Conservation (phyloP, 2,329 filamentous ascomycete genomes). For the Beauveria caledonica region DNA sequence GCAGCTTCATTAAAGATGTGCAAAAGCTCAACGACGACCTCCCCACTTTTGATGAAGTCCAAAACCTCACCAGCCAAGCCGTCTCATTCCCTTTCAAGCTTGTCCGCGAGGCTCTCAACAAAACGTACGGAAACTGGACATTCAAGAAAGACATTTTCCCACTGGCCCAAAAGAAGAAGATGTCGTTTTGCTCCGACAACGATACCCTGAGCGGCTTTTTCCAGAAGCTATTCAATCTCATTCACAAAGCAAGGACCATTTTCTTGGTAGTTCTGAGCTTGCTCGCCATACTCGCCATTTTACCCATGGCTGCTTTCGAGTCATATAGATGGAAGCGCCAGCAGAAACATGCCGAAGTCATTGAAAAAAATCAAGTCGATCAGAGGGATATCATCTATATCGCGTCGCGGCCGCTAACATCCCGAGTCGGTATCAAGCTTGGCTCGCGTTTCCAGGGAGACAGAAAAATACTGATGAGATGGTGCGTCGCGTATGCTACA, state of each 20-base stretch:
- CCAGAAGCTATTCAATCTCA: slow-evolving; percentile 56
- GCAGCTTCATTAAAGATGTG: slow-evolving; percentile 60
- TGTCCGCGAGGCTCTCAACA: slow-evolving; percentile 64
- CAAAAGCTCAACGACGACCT: slow-evolving; percentile 68
- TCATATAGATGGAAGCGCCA: slow-evolving; percentile 68
- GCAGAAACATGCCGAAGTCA: slow-evolving; percentile 58
- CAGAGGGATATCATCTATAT: slow-evolving; percentile 86
- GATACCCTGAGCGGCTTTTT: slow-evolving; percentile 81
- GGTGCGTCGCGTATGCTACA: slow-evolving; percentile 82
- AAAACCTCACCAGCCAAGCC: slow-evolving; percentile 69
- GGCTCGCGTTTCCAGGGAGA: slow-evolving; percentile 57
- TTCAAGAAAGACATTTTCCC: slow-evolving; percentile 76
- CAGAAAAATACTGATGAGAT: slow-evolving; percentile 66
- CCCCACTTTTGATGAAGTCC: slow-evolving; percentile 74
- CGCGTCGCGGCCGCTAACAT: slow-evolving; percentile 69
- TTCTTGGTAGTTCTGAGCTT: slow-evolving; percentile 69
- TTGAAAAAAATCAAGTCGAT: slow-evolving; percentile 61
- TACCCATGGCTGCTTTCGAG: slow-evolving; percentile 75
- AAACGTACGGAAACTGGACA: slow-evolving; percentile 61
- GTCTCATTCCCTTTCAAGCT: slow-evolving; percentile 75
- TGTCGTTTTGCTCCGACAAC: slow-evolving; percentile 86
- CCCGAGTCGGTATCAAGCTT: slow-evolving; percentile 61
- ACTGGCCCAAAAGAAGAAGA: slow-evolving; percentile 69
- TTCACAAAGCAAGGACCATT: slow-evolving; percentile 60
- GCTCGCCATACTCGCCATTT: slow-evolving; percentile 62